A percentile compares a stretch with the other conserved stretches of the same genome.
phyloP scores from a whole-genome alignment of 1,284 basidiomycete species.

The Somion occarium region DNA sequence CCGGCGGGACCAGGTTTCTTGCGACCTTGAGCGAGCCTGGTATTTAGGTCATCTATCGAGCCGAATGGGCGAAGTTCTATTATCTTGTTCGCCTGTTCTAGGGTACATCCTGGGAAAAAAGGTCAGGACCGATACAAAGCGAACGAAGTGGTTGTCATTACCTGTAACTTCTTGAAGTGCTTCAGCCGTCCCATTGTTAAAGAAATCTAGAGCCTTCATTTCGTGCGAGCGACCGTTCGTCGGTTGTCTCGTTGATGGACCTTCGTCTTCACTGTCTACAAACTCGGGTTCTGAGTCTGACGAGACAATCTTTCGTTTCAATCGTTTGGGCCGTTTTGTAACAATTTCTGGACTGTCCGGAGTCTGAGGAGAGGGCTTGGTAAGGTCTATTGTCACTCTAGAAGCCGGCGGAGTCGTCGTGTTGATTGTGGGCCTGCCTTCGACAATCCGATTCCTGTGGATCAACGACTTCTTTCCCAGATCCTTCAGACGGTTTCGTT shows the following conservation, averaged over 20 bases:
- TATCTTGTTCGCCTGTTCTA: slow-evolving; percentile 80
- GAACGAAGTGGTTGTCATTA: too few species aligned
- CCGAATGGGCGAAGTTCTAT: slow-evolving; percentile 79
- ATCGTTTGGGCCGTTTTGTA: slow-evolving; percentile 42
- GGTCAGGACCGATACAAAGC: slow-evolving; percentile 11
- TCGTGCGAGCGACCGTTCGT: slow-evolving; percentile 30
- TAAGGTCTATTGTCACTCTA: slow-evolving; percentile 13
- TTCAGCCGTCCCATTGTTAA: slow-evolving; percentile 74
- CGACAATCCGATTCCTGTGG: slow-evolving; percentile 52
- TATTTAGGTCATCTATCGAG: slow-evolving; percentile 73
- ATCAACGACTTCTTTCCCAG: slow-evolving; percentile 75
- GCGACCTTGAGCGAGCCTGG: slow-evolving; percentile 75
- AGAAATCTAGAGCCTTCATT: slow-evolving; percentile 70
- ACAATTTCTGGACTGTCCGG: slow-evolving; percentile 36
- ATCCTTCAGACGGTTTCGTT: slow-evolving; percentile 56
- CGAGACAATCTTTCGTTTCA: slow-evolving; percentile 54
- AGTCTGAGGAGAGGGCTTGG: slow-evolving; percentile 10
- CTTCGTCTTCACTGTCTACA: slow-evolving; percentile 31
- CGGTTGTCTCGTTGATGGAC: slow-evolving; percentile 11
- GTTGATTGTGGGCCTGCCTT: not conserved
- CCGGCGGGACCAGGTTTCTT: slow-evolving; percentile 80
- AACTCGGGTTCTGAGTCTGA: slow-evolving; percentile 61
- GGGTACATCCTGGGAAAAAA: slow-evolving; percentile 65
- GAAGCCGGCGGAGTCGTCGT: slow-evolving; percentile 13
- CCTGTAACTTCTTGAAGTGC: slow-evolving; percentile 89